A percentile compares a stretch with the other conserved stretches of the same genome.
Conservation (phyloP, 2,329 filamentous ascomycete genomes). For the Berkeleyomyces basicola region DNA sequence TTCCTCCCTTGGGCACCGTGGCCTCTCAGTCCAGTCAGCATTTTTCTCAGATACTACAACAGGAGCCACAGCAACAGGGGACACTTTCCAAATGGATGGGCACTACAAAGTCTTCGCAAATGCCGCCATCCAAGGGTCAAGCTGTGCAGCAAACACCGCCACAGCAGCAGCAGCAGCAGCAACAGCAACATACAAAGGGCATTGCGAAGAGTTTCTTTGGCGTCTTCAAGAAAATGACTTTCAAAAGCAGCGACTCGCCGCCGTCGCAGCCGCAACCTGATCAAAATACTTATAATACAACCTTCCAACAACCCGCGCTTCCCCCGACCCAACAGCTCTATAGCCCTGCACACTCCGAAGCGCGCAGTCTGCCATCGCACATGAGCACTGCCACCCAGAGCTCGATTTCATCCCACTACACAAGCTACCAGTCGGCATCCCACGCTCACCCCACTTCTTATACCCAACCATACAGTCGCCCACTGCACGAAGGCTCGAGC, state of each 20-base stretch:
- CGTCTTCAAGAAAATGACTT: background rate
- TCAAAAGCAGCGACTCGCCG: background rate
- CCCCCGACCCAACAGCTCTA: background rate
- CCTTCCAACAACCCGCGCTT: background rate
- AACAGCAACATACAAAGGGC: background rate
- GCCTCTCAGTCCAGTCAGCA: background rate
- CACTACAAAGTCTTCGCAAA: background rate
- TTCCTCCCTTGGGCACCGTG: background rate
- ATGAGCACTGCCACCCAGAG: background rate
- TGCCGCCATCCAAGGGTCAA: background rate
- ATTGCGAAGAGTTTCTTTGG: background rate
- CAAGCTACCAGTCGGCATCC: background rate
- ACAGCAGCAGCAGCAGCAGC: background rate
- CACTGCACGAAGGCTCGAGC: background rate
- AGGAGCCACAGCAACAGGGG: background rate
- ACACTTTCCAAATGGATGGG: background rate
- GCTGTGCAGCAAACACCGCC: background rate
- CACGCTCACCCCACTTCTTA: background rate
- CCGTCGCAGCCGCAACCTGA: background rate
- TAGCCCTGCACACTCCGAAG: background rate
- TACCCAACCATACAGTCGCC: background rate
- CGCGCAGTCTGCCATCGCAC: background rate
- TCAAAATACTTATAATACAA: background rate
- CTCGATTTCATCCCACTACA: background rate
- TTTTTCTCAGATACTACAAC: background rate